Base-by-base conservation (phyloP, 441 rosid genomes). In the Euphorbia neoarborescens region DNA sequence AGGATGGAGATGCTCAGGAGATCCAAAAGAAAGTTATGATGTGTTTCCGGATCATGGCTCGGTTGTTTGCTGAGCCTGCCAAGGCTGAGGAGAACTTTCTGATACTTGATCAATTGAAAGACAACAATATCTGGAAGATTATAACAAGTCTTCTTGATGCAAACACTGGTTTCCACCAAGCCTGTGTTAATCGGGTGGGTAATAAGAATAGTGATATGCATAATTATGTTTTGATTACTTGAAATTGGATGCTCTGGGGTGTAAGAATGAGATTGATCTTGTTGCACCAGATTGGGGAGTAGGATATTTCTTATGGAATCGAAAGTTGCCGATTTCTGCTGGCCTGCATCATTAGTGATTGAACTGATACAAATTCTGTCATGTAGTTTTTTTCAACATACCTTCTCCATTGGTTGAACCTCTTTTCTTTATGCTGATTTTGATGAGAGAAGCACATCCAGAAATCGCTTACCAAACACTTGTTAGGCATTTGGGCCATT, bases 61-160 rank as follows among this genome's bases (percentile, higher is more conserved):
- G 96, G 62, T 82, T 83, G 65, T 96, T 96, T 88, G 81, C 91
- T 24, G 98, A 92, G 71, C 90, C 93, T 69, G 67, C 73, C 54
- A 91, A 87, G 83, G 84, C 93, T 8, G 98, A 96, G 86, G 97
- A 93, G 81, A 85, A 85, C 77, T 96, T 91, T 81, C 96, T 82
- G 79, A 74, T 85, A 78, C 95, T 96, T 79, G 97, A 96, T 81
- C 97, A 93, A 77, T 80, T 96, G 83, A 91, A 93, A 84, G 99
- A 93, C 85, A 79, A 84, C 76, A 93, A 90, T 78, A 82, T 93
- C 71, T 93, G 99, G 99, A 93, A 88, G 85, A 90, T 91, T 70
- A 79, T 96, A 77, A 73, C 79, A 25, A 79, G 71, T 81, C 79
- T 96, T 57, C 87, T 93, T 37, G 97, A 91, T 88, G 87, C 94